phyloP scores from a whole-genome alignment of 345 rosid species.

The Citropsis articulata region DNA sequence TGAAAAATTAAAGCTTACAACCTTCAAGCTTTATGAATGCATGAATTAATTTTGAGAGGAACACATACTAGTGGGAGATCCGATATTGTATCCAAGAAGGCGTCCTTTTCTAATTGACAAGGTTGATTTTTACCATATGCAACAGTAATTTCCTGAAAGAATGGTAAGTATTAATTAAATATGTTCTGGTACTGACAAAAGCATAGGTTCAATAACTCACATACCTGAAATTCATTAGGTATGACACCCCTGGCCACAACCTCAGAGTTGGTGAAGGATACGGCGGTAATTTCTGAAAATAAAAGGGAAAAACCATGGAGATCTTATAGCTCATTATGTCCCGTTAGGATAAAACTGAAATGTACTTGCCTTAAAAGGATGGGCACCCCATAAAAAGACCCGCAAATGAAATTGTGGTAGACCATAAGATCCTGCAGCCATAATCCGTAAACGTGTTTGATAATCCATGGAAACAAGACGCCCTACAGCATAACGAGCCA shows the following conservation, averaged over 20 bases:
- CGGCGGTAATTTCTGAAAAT: slow-evolving; percentile 40
- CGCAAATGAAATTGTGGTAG: slow-evolving; percentile 40
- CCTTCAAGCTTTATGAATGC: not conserved
- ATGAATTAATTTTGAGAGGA: not conserved
- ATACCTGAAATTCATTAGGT: slow-evolving; percentile 44
- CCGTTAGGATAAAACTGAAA: too few relatives aligned
- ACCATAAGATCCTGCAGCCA: slow-evolving; percentile 49
- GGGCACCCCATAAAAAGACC: slow-evolving; percentile 48
- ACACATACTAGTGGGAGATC: slow-evolving; percentile 40
- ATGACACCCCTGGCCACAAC: slow-evolving; percentile 10
- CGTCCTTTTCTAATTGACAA: slow-evolving; percentile 25
- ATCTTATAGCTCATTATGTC: not conserved
- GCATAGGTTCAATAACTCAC: not conserved
- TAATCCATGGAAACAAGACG: slow-evolving; percentile 44
- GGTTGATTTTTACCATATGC: slow-evolving; percentile 20
- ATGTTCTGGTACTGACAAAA: not conserved
- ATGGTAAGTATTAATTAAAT: not conserved
- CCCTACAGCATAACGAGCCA: slow-evolving; percentile 41
- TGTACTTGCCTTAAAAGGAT: slow-evolving; percentile 9
- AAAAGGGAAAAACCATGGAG: not conserved
- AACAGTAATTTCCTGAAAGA: too few relatives aligned
- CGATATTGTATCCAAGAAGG: slow-evolving; percentile 41
- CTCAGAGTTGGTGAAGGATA: slow-evolving; percentile 52
- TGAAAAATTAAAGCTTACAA: not conserved
- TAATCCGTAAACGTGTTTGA: slow-evolving; percentile 44